These are phyloP conservation scores for Hypoxylon sp. DNA, from an alignment of 2,329 filamentous ascomycete genomes.

Conservation along the genomic window DNA sequence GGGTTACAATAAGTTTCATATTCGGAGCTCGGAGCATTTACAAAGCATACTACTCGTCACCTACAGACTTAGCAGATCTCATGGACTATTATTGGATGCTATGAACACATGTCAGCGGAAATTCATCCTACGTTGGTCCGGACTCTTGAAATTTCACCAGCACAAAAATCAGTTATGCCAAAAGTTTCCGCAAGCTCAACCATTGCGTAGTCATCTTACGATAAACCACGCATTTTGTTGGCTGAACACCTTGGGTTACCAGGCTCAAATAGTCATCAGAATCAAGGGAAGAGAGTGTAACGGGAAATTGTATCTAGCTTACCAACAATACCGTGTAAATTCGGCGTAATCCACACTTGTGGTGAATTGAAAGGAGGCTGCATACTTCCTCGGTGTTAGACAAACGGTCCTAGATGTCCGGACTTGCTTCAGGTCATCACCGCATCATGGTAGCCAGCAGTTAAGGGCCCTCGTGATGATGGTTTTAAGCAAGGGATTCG, in stretches of 20 bases:
- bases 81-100: conserved; percentile 15
- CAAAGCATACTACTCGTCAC: background rate
- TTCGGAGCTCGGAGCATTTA: background rate
- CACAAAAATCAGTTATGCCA: conserved; percentile 46
- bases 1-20: background rate
- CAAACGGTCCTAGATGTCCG: conserved; percentile 60
- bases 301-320: conserved; percentile 24
- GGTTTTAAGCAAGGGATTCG: conserved; percentile 74
- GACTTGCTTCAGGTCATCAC: conserved; percentile 76
- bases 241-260: conserved; percentile 54
- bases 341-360: conserved; percentile 1
- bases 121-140: background rate
- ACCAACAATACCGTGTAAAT: conserved; percentile 22
- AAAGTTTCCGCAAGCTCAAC: conserved; percentile 52
- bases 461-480: conserved; percentile 76
- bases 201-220: conserved; percentile 33
- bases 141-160: background rate
- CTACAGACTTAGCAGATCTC: background rate
- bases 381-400: conserved; percentile 12
- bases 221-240: conserved; percentile 36
- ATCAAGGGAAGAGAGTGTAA: conserved; percentile 20
- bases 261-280: conserved; percentile 50
- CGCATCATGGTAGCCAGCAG: conserved; percentile 73
- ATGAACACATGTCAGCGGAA: conserved; percentile 22
- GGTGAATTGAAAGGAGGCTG: conserved; percentile 1